phyloP scores from a whole-genome alignment of 1,139 yeast genomes.

The Magnusiomyces paraingens region DNA sequence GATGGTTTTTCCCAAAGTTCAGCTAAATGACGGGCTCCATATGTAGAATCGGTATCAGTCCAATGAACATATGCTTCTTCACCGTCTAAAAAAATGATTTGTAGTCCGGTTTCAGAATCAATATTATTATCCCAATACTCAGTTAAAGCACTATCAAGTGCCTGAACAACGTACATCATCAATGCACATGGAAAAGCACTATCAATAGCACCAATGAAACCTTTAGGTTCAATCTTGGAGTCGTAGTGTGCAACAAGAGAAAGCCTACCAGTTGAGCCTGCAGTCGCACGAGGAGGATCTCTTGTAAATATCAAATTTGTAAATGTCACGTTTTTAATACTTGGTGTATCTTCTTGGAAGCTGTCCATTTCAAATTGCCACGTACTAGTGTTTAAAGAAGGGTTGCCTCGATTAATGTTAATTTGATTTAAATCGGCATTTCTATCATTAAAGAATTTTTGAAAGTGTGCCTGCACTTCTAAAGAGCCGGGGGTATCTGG shows the following conservation, averaged over 20 bases:
- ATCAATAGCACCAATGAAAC: conserved; percentile 54
- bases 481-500: conserved; percentile 43
- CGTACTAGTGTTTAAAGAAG: conserved; percentile 14
- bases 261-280: conserved; percentile 31
- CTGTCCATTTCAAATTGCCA: conserved; percentile 41
- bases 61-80: conserved; percentile 50
- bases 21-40: conserved; percentile 50
- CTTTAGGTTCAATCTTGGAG: conserved; percentile 43
- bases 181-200: conserved; percentile 53
- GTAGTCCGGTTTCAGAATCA: conserved; percentile 35
- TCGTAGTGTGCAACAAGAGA: conserved; percentile 53
- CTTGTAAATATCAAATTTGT: conserved; percentile 40
- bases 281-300: conserved; percentile 24
- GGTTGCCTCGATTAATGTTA: conserved; percentile 18
- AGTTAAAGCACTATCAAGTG: conserved; percentile 28
- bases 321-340: conserved; percentile 35
- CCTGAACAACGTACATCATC: conserved; percentile 40
- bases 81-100: conserved; percentile 51
- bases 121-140: conserved; percentile 23
- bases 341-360: conserved; percentile 37
- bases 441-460: conserved; percentile 17
- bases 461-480: conserved; percentile 37
- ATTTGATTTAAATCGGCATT: conserved; percentile 19
- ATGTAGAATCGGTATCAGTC: conserved; percentile 46
- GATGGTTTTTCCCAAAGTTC: conserved; percentile 32